Conservation (phyloP, 768 basidiomycete genomes). For the Postia placenta region DNA sequence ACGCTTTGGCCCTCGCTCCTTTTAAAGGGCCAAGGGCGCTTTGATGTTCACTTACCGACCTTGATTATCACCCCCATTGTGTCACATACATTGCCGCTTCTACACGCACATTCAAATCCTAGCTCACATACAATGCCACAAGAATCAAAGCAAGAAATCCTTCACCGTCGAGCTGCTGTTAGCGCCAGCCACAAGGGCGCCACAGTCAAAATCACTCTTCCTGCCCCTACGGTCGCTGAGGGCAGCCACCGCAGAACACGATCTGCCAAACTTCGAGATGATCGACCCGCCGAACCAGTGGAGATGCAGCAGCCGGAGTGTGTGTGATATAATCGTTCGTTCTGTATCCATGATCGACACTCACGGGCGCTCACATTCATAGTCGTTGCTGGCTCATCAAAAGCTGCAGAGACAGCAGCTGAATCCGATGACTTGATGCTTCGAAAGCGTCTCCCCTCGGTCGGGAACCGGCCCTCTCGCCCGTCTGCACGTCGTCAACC, state of each 20-base stretch:
- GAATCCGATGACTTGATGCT: not conserved
- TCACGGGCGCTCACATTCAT: not conserved
- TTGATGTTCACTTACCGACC: not conserved
- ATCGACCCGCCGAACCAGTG: not conserved
- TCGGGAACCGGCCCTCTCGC: not conserved
- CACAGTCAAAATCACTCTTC: too few relatives aligned
- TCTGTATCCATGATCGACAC: too few relatives aligned
- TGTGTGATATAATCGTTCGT: not conserved
- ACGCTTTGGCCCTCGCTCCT: not conserved
- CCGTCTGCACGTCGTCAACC: not conserved
- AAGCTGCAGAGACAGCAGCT: not conserved
- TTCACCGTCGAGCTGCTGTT: not conserved
- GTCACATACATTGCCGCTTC: not conserved
- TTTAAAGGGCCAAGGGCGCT: not conserved
- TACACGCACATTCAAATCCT: not conserved
- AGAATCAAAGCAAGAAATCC: conserved; percentile 9
- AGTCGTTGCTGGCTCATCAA: not conserved
- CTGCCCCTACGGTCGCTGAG: not conserved
- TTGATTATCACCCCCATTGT: not conserved
- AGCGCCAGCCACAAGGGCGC: too few relatives aligned
- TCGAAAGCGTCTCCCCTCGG: not conserved
- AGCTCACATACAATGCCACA: not conserved
- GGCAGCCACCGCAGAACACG: not conserved
- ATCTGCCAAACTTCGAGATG: not conserved
- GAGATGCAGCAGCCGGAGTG: not conserved